Evolutionary conservation across 495 filamentous ascomycete species (phyloP).

Genomic region (Hypoxylon lienhwacheense): DNA sequence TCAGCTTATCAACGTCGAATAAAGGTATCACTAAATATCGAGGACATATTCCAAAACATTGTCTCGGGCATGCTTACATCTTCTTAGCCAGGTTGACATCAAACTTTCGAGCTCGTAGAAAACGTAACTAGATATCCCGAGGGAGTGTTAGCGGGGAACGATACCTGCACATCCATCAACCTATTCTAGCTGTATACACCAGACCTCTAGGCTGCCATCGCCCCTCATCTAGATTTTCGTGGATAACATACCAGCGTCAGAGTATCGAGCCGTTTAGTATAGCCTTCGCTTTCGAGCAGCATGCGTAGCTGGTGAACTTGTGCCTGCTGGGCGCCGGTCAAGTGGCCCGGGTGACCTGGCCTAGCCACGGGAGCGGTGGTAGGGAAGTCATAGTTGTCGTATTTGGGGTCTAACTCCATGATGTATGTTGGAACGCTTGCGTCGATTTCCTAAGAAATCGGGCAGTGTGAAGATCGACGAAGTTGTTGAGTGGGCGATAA

Average conservation of each 20-base stretch:
- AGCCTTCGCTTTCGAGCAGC: conserved; percentile 81
- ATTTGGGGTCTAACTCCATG: conserved; percentile 78
- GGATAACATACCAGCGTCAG: conserved; percentile 67
- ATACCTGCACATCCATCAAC: not conserved
- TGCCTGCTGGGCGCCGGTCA: conserved; percentile 85
- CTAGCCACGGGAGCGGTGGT: conserved; percentile 69
- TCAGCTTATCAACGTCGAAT: conserved; percentile 25
- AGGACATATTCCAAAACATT: not conserved
- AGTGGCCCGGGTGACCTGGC: conserved; percentile 84
- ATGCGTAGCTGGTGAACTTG: conserved; percentile 81
- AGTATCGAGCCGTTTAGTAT: conserved; percentile 85
- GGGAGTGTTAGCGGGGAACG: conserved; percentile 21
- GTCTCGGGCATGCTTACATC: conserved; percentile 63
- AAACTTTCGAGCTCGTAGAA: conserved; percentile 93
- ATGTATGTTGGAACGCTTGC: conserved; percentile 33
- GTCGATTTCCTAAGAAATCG: conserved; percentile 24
- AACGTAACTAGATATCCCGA: conserved; percentile 64
- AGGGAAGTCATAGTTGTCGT: conserved; percentile 94
- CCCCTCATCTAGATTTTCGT: not conserved
- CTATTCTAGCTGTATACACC: too few species aligned
- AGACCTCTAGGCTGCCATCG: not conserved
- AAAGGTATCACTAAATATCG: not conserved
- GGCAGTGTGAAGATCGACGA: conserved; percentile 4
- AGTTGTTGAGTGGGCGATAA: conserved; percentile 3
- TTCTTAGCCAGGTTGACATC: conserved; percentile 79